These are phyloP conservation scores for Pelomyxa schiedti DNA, from an alignment of 78 protist genomes.

Conservation along the genomic window DNA sequence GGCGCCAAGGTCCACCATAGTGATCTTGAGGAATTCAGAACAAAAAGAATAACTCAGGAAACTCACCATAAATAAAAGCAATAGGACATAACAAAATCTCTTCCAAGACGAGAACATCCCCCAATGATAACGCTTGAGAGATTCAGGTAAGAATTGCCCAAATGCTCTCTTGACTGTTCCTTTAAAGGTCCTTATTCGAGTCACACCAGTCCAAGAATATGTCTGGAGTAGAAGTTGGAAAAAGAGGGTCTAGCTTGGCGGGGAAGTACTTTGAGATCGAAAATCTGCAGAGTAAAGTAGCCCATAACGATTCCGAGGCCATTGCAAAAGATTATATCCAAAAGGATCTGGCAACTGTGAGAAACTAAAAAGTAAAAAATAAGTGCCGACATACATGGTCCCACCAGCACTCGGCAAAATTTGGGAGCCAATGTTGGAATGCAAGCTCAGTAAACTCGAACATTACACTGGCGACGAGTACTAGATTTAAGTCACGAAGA, in stretches of 20 bases:
- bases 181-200: not conserved
- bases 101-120: conserved; percentile 23
- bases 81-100: conserved; percentile 21
- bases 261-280: conserved; percentile 41
- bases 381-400: conserved; percentile 46
- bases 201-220: conserved; percentile 14
- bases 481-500: conserved; percentile 40
- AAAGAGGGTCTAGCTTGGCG: conserved; percentile 17
- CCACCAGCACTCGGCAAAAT: conserved; percentile 90
- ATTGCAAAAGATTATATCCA: conserved; percentile 66
- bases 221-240: no score
- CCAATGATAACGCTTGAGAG: conserved; percentile 46
- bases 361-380: not conserved
- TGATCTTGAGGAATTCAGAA: not conserved
- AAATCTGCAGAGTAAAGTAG: not conserved
- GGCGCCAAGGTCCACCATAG: conserved; percentile 44
- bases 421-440: conserved; percentile 60
- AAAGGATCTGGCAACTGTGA: conserved; percentile 20
- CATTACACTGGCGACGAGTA: conserved; percentile 26
- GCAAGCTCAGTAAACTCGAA: conserved; percentile 73
- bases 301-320: conserved; percentile 60
- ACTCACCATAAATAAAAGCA: conserved; percentile 1
- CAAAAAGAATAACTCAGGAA: not conserved
- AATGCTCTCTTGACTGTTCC: conserved; percentile 23
- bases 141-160: conserved; percentile 46